Evolutionary conservation across 139 green algal genomes (phyloP).

Genomic region (Chlorella sp.): DNA sequence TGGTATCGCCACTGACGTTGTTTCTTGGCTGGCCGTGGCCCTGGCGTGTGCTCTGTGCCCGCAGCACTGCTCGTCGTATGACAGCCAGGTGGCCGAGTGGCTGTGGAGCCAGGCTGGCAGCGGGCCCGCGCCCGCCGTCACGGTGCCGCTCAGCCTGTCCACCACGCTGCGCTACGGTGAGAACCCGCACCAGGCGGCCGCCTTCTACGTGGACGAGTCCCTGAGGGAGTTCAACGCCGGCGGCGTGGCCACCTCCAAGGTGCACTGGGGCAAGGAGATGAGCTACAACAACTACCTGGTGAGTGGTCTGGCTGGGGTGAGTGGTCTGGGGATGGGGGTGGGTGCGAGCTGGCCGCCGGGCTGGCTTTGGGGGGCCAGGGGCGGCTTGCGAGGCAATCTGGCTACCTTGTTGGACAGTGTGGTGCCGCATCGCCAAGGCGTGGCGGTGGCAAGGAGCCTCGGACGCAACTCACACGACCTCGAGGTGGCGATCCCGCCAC

Average conservation of each 20-base stretch:
- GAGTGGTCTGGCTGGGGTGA: too few relatives aligned
- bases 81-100: slow-evolving; percentile 87
- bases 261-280: slow-evolving; percentile 98
- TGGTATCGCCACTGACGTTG: too few relatives aligned
- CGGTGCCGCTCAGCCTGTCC: slow-evolving; percentile 75
- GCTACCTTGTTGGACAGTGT: too few relatives aligned
- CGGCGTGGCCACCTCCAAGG: slow-evolving; percentile 76
- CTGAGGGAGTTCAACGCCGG: slow-evolving; percentile 69
- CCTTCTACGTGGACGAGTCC: slow-evolving; percentile 91
- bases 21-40: too few relatives aligned
- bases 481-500: too few relatives aligned
- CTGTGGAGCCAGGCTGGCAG: slow-evolving; percentile 76
- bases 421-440: too few relatives aligned
- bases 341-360: too few relatives aligned
- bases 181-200: slow-evolving; percentile 97
- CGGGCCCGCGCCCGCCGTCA: slow-evolving; percentile 55
- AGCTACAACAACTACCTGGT: slow-evolving; percentile 99
- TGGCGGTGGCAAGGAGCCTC: too few relatives aligned
- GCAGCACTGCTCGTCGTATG: slow-evolving; percentile 92
- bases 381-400: too few relatives aligned
- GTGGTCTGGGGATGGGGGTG: too few relatives aligned
- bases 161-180: slow-evolving; percentile 79
- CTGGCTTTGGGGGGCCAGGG: too few relatives aligned
- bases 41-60: not conserved
- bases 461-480: too few relatives aligned